These are phyloP conservation scores for Phytophthora tubulina DNA, from an alignment of 352 stramenopile genomes.

Conservation along the genomic window DNA sequence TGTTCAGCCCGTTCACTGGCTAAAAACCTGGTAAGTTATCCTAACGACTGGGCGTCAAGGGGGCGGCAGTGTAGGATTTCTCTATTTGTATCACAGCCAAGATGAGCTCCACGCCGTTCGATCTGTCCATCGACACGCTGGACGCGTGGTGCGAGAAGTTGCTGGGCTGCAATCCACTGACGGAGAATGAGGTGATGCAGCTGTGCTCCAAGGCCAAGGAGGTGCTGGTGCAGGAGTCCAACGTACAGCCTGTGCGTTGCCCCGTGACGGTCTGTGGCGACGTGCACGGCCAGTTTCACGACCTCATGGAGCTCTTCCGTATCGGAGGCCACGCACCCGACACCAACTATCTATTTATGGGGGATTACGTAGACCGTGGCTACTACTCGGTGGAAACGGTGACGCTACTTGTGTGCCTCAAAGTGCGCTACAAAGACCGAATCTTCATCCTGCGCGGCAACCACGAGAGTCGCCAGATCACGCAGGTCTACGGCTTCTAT, in stretches of 20 bases:
- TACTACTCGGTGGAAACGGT: constrained; percentile 91
- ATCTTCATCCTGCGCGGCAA: constrained; percentile 88
- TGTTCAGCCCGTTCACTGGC: background rate
- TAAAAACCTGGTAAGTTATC: background rate
- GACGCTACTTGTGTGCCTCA: constrained; percentile 85
- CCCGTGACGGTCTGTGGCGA: constrained; percentile 99
- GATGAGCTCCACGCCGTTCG: constrained; percentile 69
- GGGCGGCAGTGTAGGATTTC: constrained; percentile 19
- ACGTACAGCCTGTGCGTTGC: constrained; percentile 96
- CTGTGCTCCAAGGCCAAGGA: constrained; percentile 97
- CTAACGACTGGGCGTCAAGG: constrained; percentile 7
- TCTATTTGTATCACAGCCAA: constrained; percentile 7
- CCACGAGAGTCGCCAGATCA: constrained; percentile 87
- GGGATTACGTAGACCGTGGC: constrained; percentile 90
- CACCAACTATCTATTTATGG: constrained; percentile 84
- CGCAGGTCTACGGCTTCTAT: constrained; percentile 88
- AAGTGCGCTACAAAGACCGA: constrained; percentile 90
- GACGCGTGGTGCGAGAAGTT: constrained; percentile 97
- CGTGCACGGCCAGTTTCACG: constrained; percentile 98
- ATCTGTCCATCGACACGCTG: constrained; percentile 89
- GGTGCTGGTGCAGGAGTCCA: constrained; percentile 97
- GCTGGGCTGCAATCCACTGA: constrained; percentile 93
- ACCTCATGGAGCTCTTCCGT: constrained; percentile 97
- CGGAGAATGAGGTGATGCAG: constrained; percentile 95
- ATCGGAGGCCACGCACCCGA: constrained; percentile 90